Base-by-base conservation (phyloP, 2,329 filamentous ascomycete species). In the Thelonectria rubi region DNA sequence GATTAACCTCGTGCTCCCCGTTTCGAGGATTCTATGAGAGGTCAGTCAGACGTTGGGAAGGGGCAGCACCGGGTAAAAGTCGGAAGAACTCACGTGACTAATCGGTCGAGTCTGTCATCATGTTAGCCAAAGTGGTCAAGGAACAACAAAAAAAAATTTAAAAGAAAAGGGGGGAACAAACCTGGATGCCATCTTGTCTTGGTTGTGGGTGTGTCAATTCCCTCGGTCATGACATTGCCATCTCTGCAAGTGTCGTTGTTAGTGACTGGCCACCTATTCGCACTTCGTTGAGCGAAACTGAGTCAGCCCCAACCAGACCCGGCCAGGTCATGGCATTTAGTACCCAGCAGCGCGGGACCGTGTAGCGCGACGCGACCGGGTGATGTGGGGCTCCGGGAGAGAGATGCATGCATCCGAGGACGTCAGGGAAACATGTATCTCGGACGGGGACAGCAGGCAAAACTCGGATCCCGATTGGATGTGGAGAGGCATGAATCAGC, bases 1-100 rank as follows among this genome's bases (percentile, higher is more conserved):
- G 75, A 99, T 98, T 69, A 99, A 84, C 75, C 91, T 90, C 63
- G 95, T 99, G 80, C 94, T 98, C 71, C 95, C 95, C 60, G 95
- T 98, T 84, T 99, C 95, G 72, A 99, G 89, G 76, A 99, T 88
- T 67, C 94, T 97, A 77, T 39, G 32, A 11, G 30, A 2, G 21
- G 66, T 72, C 55, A 72, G 69, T 30, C 43, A 55, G 8, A 12
- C n/a, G 14, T 24, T 34, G 24, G 49, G 30, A 53, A 42, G 12
- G 12, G 11, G 17, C 9, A 46, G 26, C 26, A 30, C 26, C 26
- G 26, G 42, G 24, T 37, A 32, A 18, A 53, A 43, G 17, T 18
- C 42, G 51, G 46, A 52, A 67, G 18, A 42, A 90, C 91, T 87
- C 86, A 94, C 91, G 91, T 94, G 84, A 94, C 91, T 72, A 94